Evolutionary conservation across 2,329 filamentous ascomycete genomes (phyloP), one percentile per base, ranked within the genome.

Genomic region (Trichoderma hamatum): DNA sequence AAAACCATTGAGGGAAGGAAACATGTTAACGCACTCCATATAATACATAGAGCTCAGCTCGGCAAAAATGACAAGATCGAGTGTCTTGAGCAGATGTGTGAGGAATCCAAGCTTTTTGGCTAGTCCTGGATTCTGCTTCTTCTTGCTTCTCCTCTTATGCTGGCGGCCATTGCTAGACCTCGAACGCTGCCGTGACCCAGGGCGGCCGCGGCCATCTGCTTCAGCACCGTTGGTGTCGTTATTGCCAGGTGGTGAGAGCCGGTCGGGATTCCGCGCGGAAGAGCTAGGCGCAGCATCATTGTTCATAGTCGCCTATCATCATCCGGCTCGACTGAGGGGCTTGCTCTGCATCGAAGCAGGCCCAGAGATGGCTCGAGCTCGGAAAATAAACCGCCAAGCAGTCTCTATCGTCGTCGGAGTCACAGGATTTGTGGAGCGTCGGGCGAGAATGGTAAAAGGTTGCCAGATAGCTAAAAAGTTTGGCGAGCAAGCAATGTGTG

Each of bases 41-140:
- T 91, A 91, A 76, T 92, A 92, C 73, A 91, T 74, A 54, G 85
- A 83, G 74, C 87, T 89, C 68, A 91, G 81, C 80, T 91, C 88
- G 51, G 85, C 86, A 76, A 89, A 89, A 60, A 90, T 85, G 56
- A 90, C 75, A 74, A 86, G 84, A 79, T 92, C 89, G 69, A 91
- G 80, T 71, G 84, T 87, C 74, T 83, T 82, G 73, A 89, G 85
- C 70, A 91, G 81, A 72, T 89, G 84, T 51, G 83, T 86, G 73
- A 90, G 79, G 75, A 90, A 89, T 71, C 86, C 80, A 68, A 88
- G 80, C 82, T 89, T 90, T 78, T 85, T 89, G 69, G 80, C 78
- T 74, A 87, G 78, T 72, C 84, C 77, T 63, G 80, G 78, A 65
- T 81, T 78, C 65, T 78, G 77, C 69, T 77, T 79, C 73, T 77